Base-by-base conservation (phyloP, 164 flowering plant species). In the Echeveria elegans region DNA sequence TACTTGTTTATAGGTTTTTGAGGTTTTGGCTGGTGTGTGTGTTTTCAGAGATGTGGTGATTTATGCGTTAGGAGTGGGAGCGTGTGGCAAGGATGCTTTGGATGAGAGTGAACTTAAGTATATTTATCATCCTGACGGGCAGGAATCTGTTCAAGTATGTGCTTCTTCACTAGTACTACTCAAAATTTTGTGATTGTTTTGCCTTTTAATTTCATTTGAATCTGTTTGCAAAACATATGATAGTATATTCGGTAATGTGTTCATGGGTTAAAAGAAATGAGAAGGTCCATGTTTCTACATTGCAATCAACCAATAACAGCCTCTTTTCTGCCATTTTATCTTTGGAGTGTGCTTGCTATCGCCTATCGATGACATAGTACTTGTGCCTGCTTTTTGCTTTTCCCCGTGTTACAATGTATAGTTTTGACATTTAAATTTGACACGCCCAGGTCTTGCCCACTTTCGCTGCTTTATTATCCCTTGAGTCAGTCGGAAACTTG, bases 11-110 rank as follows among this genome's bases (percentile, higher is more conserved):
- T 36, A 10, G 11, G 11, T 4, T 47, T 43, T 61, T 52, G 15
- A 16, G 5, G 5, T 34, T 66, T 21, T 29, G 5, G 43, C 1
- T 50, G 6, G 37, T 34, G 37, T 52, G 16, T 19, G 28, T 3
- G 30, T 26, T 7, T 31, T 23, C 70, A 93, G 97, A 79, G 98
- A 94, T 80, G 96, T 72, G 23, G 89, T 80, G n/a, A 63, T 89
- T 14, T 90, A 90, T 80, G 97, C 98, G 14, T 81, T 94, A 73
- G 98, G 98, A 31, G 70, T 94, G 61, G 98, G 98, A 71, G 96
- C 93, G 14, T 94, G 98, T 66, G 77, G 73, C n/a, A 63, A 72
- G 36, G 79, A 89, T 74, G 90, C 97, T 6, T 59, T 88, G 52
- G 95, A 89, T 77, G 81, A 77, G 21, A 81, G 83, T 59, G 97